phyloP scores from a whole-genome alignment of 495 filamentous ascomycete species.

The Cercophora sp. region DNA sequence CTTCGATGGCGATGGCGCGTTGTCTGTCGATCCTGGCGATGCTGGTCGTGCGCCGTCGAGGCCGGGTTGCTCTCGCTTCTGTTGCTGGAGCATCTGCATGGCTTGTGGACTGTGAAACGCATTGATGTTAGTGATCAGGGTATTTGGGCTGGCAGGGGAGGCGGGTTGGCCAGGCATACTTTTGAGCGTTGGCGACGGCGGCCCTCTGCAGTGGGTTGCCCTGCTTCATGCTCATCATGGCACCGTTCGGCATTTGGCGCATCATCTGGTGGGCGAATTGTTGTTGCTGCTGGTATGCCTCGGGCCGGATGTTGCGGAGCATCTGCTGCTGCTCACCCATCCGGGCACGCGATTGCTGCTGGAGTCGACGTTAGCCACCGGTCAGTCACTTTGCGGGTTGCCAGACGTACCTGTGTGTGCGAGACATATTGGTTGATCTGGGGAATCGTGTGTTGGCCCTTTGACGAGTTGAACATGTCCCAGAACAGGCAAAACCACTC shows the following conservation, averaged over 20 bases:
- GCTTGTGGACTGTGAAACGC: constrained; percentile 52
- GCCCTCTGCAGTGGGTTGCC: constrained; percentile 63
- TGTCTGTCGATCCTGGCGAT: constrained; percentile 78
- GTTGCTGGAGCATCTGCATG: constrained; percentile 65
- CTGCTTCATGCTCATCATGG: constrained; percentile 46
- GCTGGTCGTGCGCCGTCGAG: constrained; percentile 81
- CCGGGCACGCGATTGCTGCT: constrained; percentile 64
- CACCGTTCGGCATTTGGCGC: constrained; percentile 27
- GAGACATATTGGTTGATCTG: constrained; percentile 65
- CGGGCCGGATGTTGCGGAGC: constrained; percentile 57
- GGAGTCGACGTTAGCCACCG: constrained; percentile 18
- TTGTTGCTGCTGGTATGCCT: constrained; percentile 41
- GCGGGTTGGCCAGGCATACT: constrained; percentile 48
- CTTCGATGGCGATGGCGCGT: constrained; percentile 89
- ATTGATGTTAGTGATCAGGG: constrained; percentile 20
- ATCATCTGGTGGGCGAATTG: constrained; percentile 54
- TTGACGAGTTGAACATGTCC: constrained; percentile 83
- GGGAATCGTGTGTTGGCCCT: constrained; percentile 52
- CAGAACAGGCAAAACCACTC: constrained; percentile 98
- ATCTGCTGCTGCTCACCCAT: constrained; percentile 66
- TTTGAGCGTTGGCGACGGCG: constrained; percentile 74
- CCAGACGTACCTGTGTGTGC: constrained; percentile 68
- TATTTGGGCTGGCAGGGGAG: no score
- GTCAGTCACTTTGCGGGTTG: neutral
- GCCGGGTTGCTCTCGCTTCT: constrained; percentile 76